These are phyloP conservation scores for Jackrogersella multiformis DNA, from an alignment of 495 filamentous ascomycete species.

Conservation along the genomic window DNA sequence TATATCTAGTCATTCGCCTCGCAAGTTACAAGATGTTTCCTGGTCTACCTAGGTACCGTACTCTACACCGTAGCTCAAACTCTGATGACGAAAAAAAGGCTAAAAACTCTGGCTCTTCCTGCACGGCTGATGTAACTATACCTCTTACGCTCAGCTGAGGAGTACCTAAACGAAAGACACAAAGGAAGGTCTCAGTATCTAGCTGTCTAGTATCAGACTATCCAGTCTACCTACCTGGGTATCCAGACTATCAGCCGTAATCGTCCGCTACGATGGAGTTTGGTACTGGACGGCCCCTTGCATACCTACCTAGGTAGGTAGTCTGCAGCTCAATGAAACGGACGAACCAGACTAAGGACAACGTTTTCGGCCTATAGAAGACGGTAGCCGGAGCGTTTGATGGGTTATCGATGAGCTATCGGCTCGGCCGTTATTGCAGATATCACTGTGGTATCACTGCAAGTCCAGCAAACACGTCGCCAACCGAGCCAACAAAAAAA, in stretches of 20 bases:
- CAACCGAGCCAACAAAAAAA: conserved; percentile 25
- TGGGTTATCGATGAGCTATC: conserved; percentile 10
- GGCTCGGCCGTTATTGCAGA: neutral
- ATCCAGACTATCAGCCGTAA: conserved; percentile 2
- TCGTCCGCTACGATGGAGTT: conserved; percentile 31
- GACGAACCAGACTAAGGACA: conserved; percentile 25
- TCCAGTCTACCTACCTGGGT: too few species aligned
- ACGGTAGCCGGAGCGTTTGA: conserved; percentile 13
- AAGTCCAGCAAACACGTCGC: conserved; percentile 35
- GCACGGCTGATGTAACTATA: conserved; percentile 19
- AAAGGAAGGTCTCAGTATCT: conserved; percentile 16
- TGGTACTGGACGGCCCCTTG: conserved; percentile 34
- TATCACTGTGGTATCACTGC: conserved; percentile 14
- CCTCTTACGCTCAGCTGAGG: conserved; percentile 11
- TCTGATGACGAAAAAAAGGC: conserved; percentile 23
- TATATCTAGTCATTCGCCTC: conserved; percentile 35
- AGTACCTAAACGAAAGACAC: conserved; percentile 23
- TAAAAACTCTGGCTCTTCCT: conserved; percentile 11
- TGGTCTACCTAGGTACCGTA: conserved; percentile 11
- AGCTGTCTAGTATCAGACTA: conserved; percentile 13
- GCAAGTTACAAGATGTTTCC: neutral
- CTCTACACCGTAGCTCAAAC: conserved; percentile 13
- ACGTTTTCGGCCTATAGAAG: conserved; percentile 32
- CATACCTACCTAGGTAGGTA: too few species aligned
- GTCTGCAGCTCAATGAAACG: conserved; percentile 32